Evolutionary conservation across 306 rosid species (phyloP), one percentile per base, ranked within the genome.

Genomic region (Prunus davidiana): DNA sequence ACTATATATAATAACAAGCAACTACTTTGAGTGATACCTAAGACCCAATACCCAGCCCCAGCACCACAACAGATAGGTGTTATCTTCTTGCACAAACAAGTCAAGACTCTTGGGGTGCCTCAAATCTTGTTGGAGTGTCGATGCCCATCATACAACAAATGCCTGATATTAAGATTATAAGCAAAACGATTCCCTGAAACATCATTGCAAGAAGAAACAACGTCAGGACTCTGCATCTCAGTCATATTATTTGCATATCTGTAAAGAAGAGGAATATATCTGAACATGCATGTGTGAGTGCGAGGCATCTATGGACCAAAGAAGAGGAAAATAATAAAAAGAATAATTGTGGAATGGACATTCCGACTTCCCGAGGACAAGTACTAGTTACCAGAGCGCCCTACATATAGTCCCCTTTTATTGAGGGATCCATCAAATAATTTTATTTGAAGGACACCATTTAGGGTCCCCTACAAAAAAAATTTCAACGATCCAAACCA

Each of bases 101-200:
- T 92, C 86, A 92, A 75, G 86, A 89, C 72, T 95, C 99, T 76
- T 92, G 97, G 22, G 96, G 93, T 5, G 87, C 28, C 93, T 95
- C 97, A 80, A 92, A 95, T 88, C 97, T 90, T 25, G 99, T 88
- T 67, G 99, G 99, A 41, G 97, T 89, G 83, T 92, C 99, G 43
- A 95, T 95, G 73, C 96, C 97, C 99, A 95, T 92, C 99, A 92
- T 95, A 80, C 97, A 95, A 88, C 99, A 90, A 76, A 92, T 93
- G 67, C 99, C 99, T 12, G 96, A 89, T 82, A 95, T 80, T 81
- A 95, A 81, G 83, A 92, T 95, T 82, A 95, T 86, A 51, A 92
- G 91, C 84, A 95, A 82, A 69, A 92, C 97, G 79, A 95, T 71
- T 60, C 85, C 97, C 99, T 95, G 92, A 67, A 38, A 38, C 43